Conservation (phyloP, 2,329 filamentous ascomycete genomes). For the Alternaria incomplexa region DNA sequence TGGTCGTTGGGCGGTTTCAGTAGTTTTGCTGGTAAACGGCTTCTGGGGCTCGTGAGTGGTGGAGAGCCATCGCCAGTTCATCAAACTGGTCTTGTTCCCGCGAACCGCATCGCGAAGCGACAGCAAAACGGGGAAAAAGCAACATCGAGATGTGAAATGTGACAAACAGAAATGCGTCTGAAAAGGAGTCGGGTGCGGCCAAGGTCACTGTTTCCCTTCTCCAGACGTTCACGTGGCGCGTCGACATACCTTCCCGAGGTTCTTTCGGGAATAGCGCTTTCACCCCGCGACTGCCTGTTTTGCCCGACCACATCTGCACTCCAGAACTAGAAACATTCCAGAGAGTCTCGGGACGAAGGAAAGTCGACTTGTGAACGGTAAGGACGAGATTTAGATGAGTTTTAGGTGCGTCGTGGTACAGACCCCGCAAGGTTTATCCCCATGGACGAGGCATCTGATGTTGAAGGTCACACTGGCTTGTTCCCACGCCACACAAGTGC, state of each 20-base stretch:
- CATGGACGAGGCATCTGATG: constrained; percentile 16
- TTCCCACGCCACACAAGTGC: constrained; percentile 9
- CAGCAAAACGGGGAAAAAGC: background rate
- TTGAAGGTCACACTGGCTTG: constrained; percentile 15
- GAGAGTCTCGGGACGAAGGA: background rate
- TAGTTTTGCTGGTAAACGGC: background rate
- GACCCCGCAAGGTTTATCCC: constrained; percentile 15
- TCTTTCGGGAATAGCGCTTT: background rate
- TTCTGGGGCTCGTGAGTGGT: constrained; percentile 14
- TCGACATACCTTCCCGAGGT: background rate
- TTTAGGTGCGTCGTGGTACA: background rate
- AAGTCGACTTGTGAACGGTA: background rate
- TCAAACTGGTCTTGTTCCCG: constrained; percentile 10
- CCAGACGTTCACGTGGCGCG: background rate
- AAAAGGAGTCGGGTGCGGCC: background rate
- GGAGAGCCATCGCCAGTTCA: constrained; percentile 1
- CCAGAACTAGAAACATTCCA: background rate
- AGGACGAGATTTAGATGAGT: background rate
- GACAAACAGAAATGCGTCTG: background rate
- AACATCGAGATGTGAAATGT: background rate
- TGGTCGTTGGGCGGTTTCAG: constrained; percentile 11
- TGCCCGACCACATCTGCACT: background rate
- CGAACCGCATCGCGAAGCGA: constrained; percentile 1
- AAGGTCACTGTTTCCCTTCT: background rate
- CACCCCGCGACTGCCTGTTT: background rate